Conservation (phyloP, 768 basidiomycete genomes). For the Candolleomyces efflorescens region DNA sequence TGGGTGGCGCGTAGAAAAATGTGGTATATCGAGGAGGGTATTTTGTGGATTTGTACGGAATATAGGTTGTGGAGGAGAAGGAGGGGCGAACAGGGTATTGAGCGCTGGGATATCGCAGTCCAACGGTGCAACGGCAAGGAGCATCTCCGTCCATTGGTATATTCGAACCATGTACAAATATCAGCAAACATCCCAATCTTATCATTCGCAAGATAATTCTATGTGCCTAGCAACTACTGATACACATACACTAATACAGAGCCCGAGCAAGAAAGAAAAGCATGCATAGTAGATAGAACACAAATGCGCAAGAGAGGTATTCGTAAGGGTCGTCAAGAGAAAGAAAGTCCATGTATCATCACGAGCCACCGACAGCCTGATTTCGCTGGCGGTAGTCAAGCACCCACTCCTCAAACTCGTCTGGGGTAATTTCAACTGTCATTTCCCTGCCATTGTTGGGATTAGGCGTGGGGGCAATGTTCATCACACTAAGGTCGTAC, state of each 20-base stretch:
- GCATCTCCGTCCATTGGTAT: constrained; percentile 7
- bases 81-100: constrained; percentile 11
- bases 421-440: constrained; percentile 10
- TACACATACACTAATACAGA: too few species aligned
- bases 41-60: constrained; percentile 6
- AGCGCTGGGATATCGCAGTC: neutral
- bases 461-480: constrained; percentile 4
- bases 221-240: too few species aligned
- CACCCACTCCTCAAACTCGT: constrained; percentile 12
- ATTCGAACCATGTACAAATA: constrained; percentile 25
- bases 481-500: neutral
- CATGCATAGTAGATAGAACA: too few species aligned
- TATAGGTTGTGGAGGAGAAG: constrained; percentile 8
- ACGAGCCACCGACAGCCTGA: too few species aligned
- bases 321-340: too few species aligned
- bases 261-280: too few species aligned
- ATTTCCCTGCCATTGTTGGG: constrained; percentile 2
- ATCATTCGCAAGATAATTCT: too few species aligned
- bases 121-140: neutral
- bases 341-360: too few species aligned
- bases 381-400: neutral
- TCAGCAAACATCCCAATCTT: constrained; percentile 11
- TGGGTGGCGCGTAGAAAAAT: neutral
- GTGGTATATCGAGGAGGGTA: neutral
- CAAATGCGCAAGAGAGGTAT: too few species aligned